Percentiles rank a stretch among this genome's conserved stretches.
These are phyloP conservation scores for Cladosporium sp. DNA, from an alignment of 2,329 filamentous ascomycete genomes.

Conservation along the genomic window DNA sequence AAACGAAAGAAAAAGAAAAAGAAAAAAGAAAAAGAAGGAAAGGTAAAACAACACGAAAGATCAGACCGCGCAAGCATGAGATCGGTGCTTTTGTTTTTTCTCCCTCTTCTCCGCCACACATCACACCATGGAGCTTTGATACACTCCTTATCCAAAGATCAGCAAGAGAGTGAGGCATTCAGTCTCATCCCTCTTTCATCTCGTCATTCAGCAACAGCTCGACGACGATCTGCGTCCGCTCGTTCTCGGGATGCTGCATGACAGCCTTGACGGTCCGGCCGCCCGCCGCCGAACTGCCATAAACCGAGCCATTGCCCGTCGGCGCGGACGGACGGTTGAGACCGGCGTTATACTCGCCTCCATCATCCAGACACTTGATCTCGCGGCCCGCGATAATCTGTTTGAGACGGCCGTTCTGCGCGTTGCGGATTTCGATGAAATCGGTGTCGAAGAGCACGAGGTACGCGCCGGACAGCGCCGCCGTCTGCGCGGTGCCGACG, in stretches of 20 bases:
- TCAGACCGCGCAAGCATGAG: neutral
- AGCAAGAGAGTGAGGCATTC: neutral
- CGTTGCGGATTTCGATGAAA: slow-evolving; percentile 95
- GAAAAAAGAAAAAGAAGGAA: neutral
- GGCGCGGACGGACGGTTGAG: slow-evolving; percentile 34
- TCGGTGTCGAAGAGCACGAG: slow-evolving; percentile 92
- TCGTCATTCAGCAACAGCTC: slow-evolving; percentile 93
- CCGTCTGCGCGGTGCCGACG: slow-evolving; percentile 85
- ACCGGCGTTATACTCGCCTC: slow-evolving; percentile 59
- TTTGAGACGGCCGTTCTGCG: slow-evolving; percentile 87
- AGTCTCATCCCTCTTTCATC: slow-evolving; percentile 34
- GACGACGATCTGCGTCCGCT: slow-evolving; percentile 81
- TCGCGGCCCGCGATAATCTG: slow-evolving; percentile 93
- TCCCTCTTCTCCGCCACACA: neutral
- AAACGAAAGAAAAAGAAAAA: neutral
- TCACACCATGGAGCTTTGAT: neutral
- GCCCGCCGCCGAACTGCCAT: slow-evolving; percentile 31
- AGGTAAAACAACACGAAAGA: neutral
- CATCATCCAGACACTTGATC: slow-evolving; percentile 87
- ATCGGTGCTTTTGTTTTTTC: neutral
- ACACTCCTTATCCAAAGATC: neutral
- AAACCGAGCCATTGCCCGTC: slow-evolving; percentile 28
- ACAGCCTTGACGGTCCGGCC: slow-evolving; percentile 85
- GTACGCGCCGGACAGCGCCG: slow-evolving; percentile 88
- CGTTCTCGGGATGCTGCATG: slow-evolving; percentile 89